Percentiles rank a stretch among this genome's conserved stretches.
phyloP scores from a whole-genome alignment of 345 rosid species.

The Corymbia maculata region DNA sequence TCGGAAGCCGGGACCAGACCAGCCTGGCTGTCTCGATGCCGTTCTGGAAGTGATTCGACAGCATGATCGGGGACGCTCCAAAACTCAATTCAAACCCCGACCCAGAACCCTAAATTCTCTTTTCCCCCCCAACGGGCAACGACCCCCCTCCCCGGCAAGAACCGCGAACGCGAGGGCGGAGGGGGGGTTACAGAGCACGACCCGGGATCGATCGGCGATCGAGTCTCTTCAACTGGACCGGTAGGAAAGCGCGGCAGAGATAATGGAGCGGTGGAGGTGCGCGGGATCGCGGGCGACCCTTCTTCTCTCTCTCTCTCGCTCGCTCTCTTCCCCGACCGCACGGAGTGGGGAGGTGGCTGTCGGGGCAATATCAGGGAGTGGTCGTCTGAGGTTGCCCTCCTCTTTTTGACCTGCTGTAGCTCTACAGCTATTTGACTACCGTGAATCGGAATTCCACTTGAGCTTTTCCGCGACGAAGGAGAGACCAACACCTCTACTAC shows the following conservation, averaged over 20 bases:
- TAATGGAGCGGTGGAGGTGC: not conserved
- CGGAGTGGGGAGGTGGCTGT: not conserved
- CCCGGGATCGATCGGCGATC: not conserved
- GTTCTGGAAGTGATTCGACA: slow-evolving; percentile 68
- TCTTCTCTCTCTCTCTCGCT: not conserved
- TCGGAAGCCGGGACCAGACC: slow-evolving; percentile 80
- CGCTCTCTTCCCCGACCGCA: not conserved
- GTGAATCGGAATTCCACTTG: not conserved
- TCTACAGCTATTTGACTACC: not conserved
- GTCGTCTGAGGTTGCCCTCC: not conserved
- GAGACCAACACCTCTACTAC: not conserved
- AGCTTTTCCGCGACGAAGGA: not conserved
- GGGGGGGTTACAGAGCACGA: not conserved
- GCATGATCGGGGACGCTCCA: slow-evolving; percentile 21
- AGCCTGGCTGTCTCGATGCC: slow-evolving; percentile 66
- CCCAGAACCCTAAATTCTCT: not conserved
- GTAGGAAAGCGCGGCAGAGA: not conserved
- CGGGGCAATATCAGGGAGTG: not conserved
- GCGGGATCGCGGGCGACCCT: not conserved
- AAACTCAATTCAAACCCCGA: not conserved
- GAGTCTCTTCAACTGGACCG: not conserved
- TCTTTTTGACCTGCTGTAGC: not conserved
- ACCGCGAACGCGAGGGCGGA: not conserved
- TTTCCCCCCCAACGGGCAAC: not conserved
- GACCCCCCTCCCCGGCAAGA: not conserved